Evolutionary conservation across 192 early-diverging fungal genomes (phyloP), one percentile per base, ranked within the genome.

Genomic region (Linnemannia schmuckeri): DNA sequence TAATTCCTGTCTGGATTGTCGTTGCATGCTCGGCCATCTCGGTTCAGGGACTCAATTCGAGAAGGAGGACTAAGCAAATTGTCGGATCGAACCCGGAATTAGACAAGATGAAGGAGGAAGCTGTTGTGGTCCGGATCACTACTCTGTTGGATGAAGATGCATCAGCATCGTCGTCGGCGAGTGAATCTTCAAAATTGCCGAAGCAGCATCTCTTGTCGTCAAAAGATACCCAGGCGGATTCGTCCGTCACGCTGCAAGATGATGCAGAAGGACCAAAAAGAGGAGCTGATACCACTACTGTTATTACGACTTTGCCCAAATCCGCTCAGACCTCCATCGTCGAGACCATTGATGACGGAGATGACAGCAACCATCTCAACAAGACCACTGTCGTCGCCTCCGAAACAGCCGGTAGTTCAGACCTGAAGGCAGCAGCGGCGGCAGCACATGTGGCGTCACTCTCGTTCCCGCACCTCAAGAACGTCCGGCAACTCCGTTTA

Each of bases 41-140:
- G 46, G 17, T 72, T 1, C 89, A 92, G 54, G 89, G 89, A 6
- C 13, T 88, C 4, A 63, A 78, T 9, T 93, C 92, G 15, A 74
- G 49, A 55, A 77, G 75, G 88, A 73, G 89, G 82, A 42, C 68
- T 22, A 46, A 55, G 41, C 37, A 74, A 74, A 46, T 69, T 71
- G 35, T 75, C 0, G 55, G 69, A 1, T 20, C 44, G 17, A 70
- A 78, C 20, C 8, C 38, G 24, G 77, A 76, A 10, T 18, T 78
- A 72, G 40, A 83, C 1, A 40, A n/a, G 46, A 72, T 82, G 30
- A 75, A 76, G 33, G 70, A 72, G 24, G 75, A 83, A 40, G 54
- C 40, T 3, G 3, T 55, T 7, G 63, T 57, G 20, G 47, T 54
- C 0, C 44, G 46, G 18, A 22, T 20, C 20, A 49, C 70, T 3